phyloP scores from a whole-genome alignment of 345 rosid species.

The Populus pruinosa region DNA sequence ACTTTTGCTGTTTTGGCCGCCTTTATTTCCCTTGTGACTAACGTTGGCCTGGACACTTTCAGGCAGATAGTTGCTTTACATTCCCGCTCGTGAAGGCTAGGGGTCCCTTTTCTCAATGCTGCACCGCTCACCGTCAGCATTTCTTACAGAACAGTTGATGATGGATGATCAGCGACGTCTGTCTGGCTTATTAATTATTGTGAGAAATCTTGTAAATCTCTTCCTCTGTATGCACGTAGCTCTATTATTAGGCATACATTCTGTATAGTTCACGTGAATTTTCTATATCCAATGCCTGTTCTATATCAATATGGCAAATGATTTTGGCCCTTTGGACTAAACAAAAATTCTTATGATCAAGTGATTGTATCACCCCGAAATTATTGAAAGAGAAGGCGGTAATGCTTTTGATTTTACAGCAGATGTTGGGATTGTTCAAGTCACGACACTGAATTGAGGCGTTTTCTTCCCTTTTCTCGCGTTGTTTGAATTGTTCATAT shows the following conservation, averaged over 20 bases:
- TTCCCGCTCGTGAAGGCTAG: constrained; percentile 1
- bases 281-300: too few species aligned
- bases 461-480: neutral
- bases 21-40: constrained; percentile 27
- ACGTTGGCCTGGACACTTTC: constrained; percentile 32
- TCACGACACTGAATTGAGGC: neutral
- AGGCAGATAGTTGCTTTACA: constrained; percentile 25
- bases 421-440: neutral
- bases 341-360: neutral
- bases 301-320: too few species aligned
- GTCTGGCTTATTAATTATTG: too few species aligned
- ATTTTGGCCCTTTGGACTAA: too few species aligned
- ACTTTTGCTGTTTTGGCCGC: constrained; percentile 21
- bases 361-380: neutral
- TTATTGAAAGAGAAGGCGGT: neutral
- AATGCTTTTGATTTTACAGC: neutral
- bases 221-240: too few species aligned
- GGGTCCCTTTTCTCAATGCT: neutral
- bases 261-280: too few species aligned
- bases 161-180: too few species aligned
- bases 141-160: too few species aligned
- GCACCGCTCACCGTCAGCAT: neutral
- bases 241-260: too few species aligned
- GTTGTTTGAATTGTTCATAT: neutral
- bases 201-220: too few species aligned